These are phyloP conservation scores for Chlamydomonas incerta DNA, from an alignment of 139 green algal genomes.

Conservation along the genomic window DNA sequence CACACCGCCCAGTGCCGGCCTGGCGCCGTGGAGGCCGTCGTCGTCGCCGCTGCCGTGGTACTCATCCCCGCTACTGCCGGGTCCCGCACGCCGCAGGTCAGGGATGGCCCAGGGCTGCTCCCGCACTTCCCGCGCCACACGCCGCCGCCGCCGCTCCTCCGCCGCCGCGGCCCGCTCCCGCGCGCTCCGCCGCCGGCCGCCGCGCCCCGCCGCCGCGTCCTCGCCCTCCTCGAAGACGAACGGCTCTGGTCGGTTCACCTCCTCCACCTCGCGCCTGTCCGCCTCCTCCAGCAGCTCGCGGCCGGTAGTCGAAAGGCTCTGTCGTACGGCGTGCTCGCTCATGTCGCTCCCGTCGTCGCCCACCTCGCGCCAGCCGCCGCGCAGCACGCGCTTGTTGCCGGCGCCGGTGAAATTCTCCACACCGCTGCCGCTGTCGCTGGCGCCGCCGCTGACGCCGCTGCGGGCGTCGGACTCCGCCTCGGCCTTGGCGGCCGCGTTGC, in stretches of 20 bases:
- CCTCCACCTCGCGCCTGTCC: not conserved
- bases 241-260: not conserved
- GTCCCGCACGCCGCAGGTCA: not conserved
- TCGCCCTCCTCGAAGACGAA: constrained; percentile 14
- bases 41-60: no score
- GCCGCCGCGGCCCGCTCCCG: not conserved
- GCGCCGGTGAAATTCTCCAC: not conserved
- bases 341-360: not conserved
- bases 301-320: not conserved
- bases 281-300: constrained; percentile 7
- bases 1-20: no score
- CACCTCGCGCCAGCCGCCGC: constrained; percentile 4
- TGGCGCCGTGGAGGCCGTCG: no score
- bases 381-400: not conserved
- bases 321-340: not conserved
- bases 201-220: no score
- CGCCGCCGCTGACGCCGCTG: not conserved
- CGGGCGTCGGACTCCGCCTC: not conserved
- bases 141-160: not conserved
- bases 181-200: not conserved
- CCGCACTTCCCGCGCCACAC: not conserved
- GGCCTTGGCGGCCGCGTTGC: not conserved
- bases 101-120: not conserved
- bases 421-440: not conserved
- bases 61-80: no score